A percentile compares a stretch with the other conserved stretches of the same genome.
Evolutionary conservation across 2,329 filamentous ascomycete species (phyloP).

Genomic region (Paramyrothecium sp.): DNA sequence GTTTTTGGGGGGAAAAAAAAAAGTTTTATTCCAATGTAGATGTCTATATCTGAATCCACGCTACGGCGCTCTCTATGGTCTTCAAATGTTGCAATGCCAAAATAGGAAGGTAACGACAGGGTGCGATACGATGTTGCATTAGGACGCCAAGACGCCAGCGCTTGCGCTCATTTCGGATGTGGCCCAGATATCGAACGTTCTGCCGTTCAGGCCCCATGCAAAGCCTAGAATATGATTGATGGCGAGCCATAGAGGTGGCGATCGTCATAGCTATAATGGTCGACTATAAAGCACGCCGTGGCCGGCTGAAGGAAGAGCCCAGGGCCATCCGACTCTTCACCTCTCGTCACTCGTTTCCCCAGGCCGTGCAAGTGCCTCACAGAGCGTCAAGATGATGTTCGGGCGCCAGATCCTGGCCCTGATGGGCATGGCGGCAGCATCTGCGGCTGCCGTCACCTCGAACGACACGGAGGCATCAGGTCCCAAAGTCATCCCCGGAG

Average conservation of each 20-base stretch:
- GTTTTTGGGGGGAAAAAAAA: no score
- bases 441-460: not conserved
- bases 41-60: no score
- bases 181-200: not conserved
- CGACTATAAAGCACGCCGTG: not conserved
- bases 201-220: not conserved
- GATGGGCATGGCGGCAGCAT: not conserved
- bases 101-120: not conserved
- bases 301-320: not conserved
- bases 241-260: not conserved
- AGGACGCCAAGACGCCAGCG: not conserved
- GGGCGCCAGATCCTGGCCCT: not conserved
- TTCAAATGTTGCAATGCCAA: not conserved
- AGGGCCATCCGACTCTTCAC: not conserved
- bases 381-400: not conserved
- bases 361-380: not conserved
- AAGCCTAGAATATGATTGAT: not conserved
- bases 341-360: not conserved
- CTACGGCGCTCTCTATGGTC: not conserved
- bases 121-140: not conserved
- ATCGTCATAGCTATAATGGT: not conserved
- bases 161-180: not conserved
- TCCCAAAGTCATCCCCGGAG: constrained; percentile 11
- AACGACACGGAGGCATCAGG: not conserved
- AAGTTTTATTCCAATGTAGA: no score